These are phyloP conservation scores for Aspergillus sp. DNA, from an alignment of 2,329 filamentous ascomycete species.

Conservation along the genomic window DNA sequence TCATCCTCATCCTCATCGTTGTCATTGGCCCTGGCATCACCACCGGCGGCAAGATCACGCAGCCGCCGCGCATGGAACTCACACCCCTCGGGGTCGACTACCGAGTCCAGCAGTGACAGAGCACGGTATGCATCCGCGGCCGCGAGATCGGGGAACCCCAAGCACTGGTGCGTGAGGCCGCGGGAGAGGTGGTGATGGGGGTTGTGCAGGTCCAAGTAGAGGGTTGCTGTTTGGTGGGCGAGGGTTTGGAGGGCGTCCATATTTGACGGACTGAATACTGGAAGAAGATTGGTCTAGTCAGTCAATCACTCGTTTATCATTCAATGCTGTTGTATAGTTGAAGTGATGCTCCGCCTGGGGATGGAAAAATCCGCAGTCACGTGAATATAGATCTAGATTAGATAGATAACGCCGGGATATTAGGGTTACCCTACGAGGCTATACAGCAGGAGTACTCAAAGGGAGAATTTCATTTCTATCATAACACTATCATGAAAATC, in stretches of 20 bases:
- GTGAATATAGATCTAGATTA: background rate
- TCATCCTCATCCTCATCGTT: constrained; percentile 14
- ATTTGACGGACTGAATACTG: constrained; percentile 4
- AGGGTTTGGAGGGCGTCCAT: constrained; percentile 35
- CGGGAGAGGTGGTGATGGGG: constrained; percentile 42
- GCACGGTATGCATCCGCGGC: constrained; percentile 85
- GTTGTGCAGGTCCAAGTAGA: constrained; percentile 36
- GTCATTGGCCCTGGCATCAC: constrained; percentile 18
- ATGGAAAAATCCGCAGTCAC: background rate
- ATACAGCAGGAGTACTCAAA: too few relatives aligned
- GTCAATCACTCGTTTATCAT: too few relatives aligned
- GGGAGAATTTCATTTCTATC: too few relatives aligned
- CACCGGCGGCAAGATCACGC: too few relatives aligned
- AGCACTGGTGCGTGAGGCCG: constrained; percentile 59
- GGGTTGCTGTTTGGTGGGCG: constrained; percentile 45
- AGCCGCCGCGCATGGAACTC: constrained; percentile 65
- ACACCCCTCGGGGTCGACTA: constrained; percentile 62
- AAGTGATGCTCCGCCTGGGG: too few relatives aligned
- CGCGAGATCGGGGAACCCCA: constrained; percentile 84
- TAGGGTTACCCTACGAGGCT: too few relatives aligned
- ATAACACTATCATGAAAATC: too few relatives aligned
- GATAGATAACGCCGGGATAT: too few relatives aligned
- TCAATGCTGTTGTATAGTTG: too few relatives aligned
- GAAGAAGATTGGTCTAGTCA: too few relatives aligned
- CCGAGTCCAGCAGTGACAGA: constrained; percentile 75